A percentile compares a stretch with the other conserved stretches of the same genome.
These are phyloP conservation scores for Amanita muscaria DNA, from an alignment of 768 basidiomycete genomes.

Conservation along the genomic window DNA sequence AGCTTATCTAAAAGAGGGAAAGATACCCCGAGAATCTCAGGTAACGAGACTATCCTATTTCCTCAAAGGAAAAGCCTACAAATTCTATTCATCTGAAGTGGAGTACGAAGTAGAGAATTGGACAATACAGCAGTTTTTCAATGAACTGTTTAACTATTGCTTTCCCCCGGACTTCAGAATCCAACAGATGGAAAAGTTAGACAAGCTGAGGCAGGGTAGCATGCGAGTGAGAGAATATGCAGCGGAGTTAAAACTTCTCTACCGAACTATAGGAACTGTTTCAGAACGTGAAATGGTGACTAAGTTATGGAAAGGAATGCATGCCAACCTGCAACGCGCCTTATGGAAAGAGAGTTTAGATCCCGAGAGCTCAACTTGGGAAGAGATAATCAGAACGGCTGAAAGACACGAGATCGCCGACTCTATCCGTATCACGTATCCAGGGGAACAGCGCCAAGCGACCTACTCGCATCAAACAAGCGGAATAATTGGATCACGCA, in stretches of 20 bases:
- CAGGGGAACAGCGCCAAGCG: no score
- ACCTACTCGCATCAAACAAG: no score
- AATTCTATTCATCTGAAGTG: conserved; percentile 20
- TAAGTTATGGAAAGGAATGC: background rate
- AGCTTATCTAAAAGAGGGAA: conserved; percentile 14
- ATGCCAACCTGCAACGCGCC: background rate
- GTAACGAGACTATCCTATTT: conserved; percentile 18
- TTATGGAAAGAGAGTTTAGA: background rate
- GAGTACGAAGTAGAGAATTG: conserved; percentile 12
- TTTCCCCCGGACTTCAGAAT: conserved; percentile 23
- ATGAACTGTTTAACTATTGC: conserved; percentile 22
- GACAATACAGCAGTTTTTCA: conserved; percentile 19
- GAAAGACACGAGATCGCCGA: background rate
- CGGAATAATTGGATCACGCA: no score
- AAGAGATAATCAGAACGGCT: background rate
- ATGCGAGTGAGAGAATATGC: no score
- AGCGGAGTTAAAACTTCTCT: no score
- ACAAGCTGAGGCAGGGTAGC: no score
- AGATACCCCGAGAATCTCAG: conserved; percentile 9
- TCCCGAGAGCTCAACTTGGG: background rate
- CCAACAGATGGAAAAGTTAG: conserved; percentile 16
- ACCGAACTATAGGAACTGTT: no score
- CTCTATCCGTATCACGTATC: background rate
- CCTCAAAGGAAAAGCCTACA: conserved; percentile 21
- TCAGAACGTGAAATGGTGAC: conserved; percentile 7